Percentiles rank a stretch among this genome's conserved stretches.
These are phyloP conservation scores for Eucalyptus viminalis DNA, from an alignment of 345 rosid species.

Conservation along the genomic window DNA sequence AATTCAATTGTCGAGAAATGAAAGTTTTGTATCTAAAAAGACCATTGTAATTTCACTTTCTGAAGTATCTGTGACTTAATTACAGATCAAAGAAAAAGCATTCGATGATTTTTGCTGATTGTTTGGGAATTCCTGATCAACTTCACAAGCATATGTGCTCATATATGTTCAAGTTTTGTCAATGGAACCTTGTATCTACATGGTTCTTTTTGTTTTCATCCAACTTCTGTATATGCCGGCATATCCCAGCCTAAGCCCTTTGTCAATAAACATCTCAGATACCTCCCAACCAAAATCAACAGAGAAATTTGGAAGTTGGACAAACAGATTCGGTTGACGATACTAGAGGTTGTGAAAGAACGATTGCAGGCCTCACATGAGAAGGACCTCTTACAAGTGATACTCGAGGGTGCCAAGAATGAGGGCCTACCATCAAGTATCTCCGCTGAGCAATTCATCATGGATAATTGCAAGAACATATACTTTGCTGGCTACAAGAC, in stretches of 20 bases:
- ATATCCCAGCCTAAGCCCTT: background rate
- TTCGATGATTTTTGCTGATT: background rate
- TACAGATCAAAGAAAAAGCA: background rate
- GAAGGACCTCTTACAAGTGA: slow-evolving; percentile 25
- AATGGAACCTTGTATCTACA: background rate
- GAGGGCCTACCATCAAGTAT: background rate
- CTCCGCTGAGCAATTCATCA: slow-evolving; percentile 13
- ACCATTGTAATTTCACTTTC: background rate
- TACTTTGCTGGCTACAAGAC: slow-evolving; percentile 43
- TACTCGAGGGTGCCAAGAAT: slow-evolving; percentile 3
- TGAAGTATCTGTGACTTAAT: background rate
- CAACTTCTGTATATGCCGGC: background rate
- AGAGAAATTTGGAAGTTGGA: slow-evolving; percentile 28
- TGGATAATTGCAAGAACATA: slow-evolving; percentile 35
- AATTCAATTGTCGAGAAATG: background rate
- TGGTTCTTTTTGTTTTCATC: background rate
- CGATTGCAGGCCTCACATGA: background rate
- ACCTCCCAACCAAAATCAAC: slow-evolving; percentile 15
- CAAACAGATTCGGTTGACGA: slow-evolving; percentile 1
- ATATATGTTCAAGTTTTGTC: background rate
- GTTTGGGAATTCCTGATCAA: background rate
- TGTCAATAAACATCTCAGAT: slow-evolving; percentile 4
- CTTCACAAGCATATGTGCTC: background rate
- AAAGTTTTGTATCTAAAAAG: background rate
- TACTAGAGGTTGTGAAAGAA: slow-evolving; percentile 10